These are phyloP conservation scores for Bruguiera hainesii DNA, from an alignment of 441 rosid genomes.

Conservation along the genomic window DNA sequence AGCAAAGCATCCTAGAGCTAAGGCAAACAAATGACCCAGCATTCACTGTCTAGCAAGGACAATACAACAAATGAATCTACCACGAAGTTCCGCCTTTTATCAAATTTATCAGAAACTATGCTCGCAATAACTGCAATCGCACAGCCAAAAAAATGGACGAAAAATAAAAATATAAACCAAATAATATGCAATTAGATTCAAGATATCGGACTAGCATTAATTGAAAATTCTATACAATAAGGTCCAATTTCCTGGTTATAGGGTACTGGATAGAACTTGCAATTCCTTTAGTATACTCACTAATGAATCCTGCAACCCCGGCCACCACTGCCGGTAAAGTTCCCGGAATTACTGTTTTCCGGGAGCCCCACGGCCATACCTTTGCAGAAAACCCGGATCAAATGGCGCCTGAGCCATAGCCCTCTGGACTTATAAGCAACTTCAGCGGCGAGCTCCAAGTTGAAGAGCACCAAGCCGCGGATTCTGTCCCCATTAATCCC, in stretches of 20 bases:
- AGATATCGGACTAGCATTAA: background rate
- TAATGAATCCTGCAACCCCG: constrained; percentile 40
- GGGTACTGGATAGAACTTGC: background rate
- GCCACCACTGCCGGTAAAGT: constrained; percentile 42
- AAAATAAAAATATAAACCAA: background rate
- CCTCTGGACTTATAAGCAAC: constrained; percentile 48
- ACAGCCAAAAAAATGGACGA: background rate
- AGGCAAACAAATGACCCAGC: no score
- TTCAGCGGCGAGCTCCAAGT: constrained; percentile 37
- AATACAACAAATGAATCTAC: no score
- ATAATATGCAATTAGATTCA: background rate
- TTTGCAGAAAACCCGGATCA: constrained; percentile 43
- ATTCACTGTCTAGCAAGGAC: no score
- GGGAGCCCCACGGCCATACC: constrained; percentile 35
- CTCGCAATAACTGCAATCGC: background rate
- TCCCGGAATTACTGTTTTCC: constrained; percentile 43
- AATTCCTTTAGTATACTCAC: constrained; percentile 19
- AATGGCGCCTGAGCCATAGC: constrained; percentile 44
- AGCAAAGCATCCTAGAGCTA: no score
- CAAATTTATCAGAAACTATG: no score
- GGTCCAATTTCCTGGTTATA: no score
- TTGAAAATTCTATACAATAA: constrained; percentile 6
- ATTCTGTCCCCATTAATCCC: constrained; percentile 38
- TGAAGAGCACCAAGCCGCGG: constrained; percentile 42
- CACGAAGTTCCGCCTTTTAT: no score